These are phyloP conservation scores for Taxawa tesnikishii DNA, from an alignment of 2,329 filamentous ascomycete genomes.

Conservation along the genomic window DNA sequence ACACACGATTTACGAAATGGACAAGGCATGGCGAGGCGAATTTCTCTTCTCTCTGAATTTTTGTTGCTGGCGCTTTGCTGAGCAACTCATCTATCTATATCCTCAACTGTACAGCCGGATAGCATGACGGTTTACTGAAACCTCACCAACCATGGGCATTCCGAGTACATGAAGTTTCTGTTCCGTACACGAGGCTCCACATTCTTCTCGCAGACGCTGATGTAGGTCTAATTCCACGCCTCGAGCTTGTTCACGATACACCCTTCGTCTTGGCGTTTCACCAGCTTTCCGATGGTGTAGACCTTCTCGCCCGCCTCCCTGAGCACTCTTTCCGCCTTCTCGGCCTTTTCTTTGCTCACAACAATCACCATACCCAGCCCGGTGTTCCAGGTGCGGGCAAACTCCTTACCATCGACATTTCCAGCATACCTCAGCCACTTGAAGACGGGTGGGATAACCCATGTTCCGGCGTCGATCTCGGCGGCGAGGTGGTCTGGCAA, in stretches of 20 bases:
- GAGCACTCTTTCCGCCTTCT: constrained; percentile 48
- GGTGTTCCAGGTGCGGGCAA: constrained; percentile 88
- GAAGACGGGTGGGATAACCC: constrained; percentile 70
- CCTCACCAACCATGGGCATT: too few relatives aligned
- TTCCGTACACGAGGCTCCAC: too few relatives aligned
- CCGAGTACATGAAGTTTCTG: too few relatives aligned
- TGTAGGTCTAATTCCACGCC: constrained; percentile 4
- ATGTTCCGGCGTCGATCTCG: constrained; percentile 64
- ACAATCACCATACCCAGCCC: constrained; percentile 90
- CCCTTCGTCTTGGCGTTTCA: constrained; percentile 33
- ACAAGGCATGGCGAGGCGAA: too few relatives aligned
- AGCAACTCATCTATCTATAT: too few relatives aligned
- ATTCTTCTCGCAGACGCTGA: too few relatives aligned
- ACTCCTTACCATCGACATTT: constrained; percentile 65
- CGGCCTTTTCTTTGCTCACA: constrained; percentile 53
- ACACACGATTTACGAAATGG: too few relatives aligned
- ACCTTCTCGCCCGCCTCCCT: constrained; percentile 63
- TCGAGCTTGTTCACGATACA: constrained; percentile 6
- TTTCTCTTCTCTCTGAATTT: too few relatives aligned
- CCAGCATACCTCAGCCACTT: constrained; percentile 67
- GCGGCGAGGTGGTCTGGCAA: constrained; percentile 67
- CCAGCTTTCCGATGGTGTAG: constrained; percentile 61
- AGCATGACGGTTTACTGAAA: too few relatives aligned
- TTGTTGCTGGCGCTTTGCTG: too few relatives aligned
- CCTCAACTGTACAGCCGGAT: too few relatives aligned